phyloP scores from a whole-genome alignment of 768 basidiomycete genomes.

The Daedaleopsis nitida region DNA sequence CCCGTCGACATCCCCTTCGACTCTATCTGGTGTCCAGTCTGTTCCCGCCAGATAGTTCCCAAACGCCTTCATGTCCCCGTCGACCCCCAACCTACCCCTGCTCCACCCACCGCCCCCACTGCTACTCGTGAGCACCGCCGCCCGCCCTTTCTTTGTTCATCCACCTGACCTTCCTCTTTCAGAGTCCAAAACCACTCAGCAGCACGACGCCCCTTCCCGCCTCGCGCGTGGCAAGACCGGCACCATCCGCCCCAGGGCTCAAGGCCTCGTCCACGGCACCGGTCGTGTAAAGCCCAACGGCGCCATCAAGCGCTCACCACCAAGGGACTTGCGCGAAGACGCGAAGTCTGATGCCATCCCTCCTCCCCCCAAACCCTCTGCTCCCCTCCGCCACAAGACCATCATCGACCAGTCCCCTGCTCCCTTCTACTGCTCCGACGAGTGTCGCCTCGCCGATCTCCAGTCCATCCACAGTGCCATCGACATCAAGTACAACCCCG shows the following conservation, averaged over 20 bases:
- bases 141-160: constrained; percentile 1
- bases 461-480: constrained; percentile 41
- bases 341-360: constrained; percentile 25
- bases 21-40: constrained; percentile 80
- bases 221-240: constrained; percentile 37
- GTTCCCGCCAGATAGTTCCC: constrained; percentile 78
- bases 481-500: constrained; percentile 50
- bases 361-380: constrained; percentile 29
- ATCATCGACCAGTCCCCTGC: constrained; percentile 82
- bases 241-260: constrained; percentile 38
- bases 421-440: constrained; percentile 83
- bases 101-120: constrained; percentile 41
- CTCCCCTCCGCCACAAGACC: constrained; percentile 54
- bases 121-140: constrained; percentile 39
- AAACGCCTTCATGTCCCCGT: constrained; percentile 63
- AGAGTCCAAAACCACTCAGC: constrained; percentile 29
- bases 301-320: constrained; percentile 45
- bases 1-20: constrained; percentile 44
- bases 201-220: constrained; percentile 28
- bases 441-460: constrained; percentile 66
- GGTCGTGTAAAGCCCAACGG: constrained; percentile 63
- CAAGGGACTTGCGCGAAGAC: constrained; percentile 25
- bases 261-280: constrained; percentile 66
- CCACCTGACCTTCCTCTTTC: constrained; percentile 16
- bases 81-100: constrained; percentile 27